Conservation (phyloP, 2,329 filamentous ascomycete genomes). For the Corniculantispora saksenae region DNA sequence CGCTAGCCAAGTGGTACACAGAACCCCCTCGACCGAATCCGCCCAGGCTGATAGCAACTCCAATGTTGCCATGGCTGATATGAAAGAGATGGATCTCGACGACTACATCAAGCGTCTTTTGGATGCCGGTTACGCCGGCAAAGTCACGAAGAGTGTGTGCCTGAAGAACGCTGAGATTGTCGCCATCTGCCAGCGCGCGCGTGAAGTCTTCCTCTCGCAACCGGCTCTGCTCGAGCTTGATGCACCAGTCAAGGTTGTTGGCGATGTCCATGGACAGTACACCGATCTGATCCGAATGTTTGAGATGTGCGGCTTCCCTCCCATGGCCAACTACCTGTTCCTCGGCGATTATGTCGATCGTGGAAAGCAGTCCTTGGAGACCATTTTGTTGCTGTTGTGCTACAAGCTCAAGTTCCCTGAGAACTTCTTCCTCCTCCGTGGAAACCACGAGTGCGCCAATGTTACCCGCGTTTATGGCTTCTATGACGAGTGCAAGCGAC, state of each 20-base stretch:
- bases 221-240: slow-evolving; percentile 89
- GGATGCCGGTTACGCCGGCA: slow-evolving; percentile 92
- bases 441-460: slow-evolving; percentile 96
- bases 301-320: slow-evolving; percentile 97
- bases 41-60: slow-evolving; percentile 44
- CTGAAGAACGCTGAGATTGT: slow-evolving; percentile 97
- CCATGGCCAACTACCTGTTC: slow-evolving; percentile 88
- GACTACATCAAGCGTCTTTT: slow-evolving; percentile 95
- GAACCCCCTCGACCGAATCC: slow-evolving; percentile 44
- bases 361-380: slow-evolving; percentile 93
- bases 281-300: slow-evolving; percentile 96
- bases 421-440: slow-evolving; percentile 93
- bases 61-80: slow-evolving; percentile 79
- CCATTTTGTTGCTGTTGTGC: slow-evolving; percentile 86
- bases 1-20: slow-evolving; percentile 62
- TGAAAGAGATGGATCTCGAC: slow-evolving; percentile 91
- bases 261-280: slow-evolving; percentile 95
- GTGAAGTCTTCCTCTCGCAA: slow-evolving; percentile 88
- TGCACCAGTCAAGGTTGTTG: slow-evolving; percentile 95
- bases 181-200: slow-evolving; percentile 85
- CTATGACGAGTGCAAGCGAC: slow-evolving; percentile 96
- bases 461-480: slow-evolving; percentile 96
- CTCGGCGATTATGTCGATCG: slow-evolving; percentile 95
- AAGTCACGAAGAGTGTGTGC: slow-evolving; percentile 96
- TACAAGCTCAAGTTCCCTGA: slow-evolving; percentile 98